A percentile compares a stretch with the other conserved stretches of the same genome.
These are phyloP conservation scores for Thermoascus crustaceus DNA, from an alignment of 2,329 filamentous ascomycete genomes.

Conservation along the genomic window DNA sequence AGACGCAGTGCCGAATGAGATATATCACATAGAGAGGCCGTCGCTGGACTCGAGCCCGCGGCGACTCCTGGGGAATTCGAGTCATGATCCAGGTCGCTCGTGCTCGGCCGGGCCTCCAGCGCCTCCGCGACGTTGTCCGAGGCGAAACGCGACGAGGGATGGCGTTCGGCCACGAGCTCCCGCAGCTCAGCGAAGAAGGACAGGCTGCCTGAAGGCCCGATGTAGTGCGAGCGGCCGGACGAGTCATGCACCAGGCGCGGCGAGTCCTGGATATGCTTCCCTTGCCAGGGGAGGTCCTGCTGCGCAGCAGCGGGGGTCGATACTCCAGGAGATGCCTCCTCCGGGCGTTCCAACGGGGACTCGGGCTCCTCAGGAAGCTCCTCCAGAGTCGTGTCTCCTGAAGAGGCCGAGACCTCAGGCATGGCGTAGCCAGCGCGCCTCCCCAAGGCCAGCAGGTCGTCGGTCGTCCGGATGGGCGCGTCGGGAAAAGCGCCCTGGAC, in stretches of 20 bases:
- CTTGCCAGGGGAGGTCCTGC: no score
- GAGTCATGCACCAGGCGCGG: slow-evolving; percentile 25
- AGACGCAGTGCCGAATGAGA: background rate
- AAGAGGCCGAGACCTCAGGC: slow-evolving; percentile 16
- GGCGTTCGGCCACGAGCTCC: slow-evolving; percentile 16
- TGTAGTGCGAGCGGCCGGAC: slow-evolving; percentile 30
- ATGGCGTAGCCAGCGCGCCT: slow-evolving; percentile 25
- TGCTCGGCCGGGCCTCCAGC: slow-evolving; percentile 12
- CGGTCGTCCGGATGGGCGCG: slow-evolving; percentile 20
- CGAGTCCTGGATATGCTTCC: slow-evolving; percentile 1
- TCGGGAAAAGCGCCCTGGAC: slow-evolving; percentile 29
- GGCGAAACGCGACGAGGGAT: slow-evolving; percentile 11
- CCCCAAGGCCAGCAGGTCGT: slow-evolving; percentile 24
- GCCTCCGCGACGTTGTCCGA: slow-evolving; percentile 19
- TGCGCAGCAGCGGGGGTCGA: no score
- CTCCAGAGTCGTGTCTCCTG: slow-evolving; percentile 9
- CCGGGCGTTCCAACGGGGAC: no score
- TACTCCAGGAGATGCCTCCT: no score
- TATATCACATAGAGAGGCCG: background rate
- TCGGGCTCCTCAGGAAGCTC: no score
- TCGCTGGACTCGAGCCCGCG: background rate
- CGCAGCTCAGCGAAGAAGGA: slow-evolving; percentile 31
- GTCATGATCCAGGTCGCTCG: background rate
- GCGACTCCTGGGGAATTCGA: background rate
- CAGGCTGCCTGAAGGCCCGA: slow-evolving; percentile 31